Evolutionary conservation across 148 eudicot genomes (phyloP).

Genomic region (Camellia granthamiana): DNA sequence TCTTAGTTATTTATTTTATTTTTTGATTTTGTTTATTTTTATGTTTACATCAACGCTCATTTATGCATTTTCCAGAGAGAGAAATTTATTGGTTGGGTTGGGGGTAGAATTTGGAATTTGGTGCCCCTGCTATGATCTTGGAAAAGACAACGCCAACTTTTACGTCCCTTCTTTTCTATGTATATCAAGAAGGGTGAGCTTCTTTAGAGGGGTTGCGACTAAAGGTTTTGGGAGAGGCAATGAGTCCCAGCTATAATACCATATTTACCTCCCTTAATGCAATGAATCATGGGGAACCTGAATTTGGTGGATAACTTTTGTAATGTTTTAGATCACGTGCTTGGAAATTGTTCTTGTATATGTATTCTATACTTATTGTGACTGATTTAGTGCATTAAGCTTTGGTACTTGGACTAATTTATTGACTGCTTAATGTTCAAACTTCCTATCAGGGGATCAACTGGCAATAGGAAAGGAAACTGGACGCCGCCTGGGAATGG

Average conservation of each 20-base stretch:
- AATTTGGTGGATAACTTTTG: background rate
- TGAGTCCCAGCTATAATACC: background rate
- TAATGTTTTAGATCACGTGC: background rate
- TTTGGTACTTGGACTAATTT: background rate
- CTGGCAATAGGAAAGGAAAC: constrained; percentile 98
- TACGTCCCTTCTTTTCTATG: background rate
- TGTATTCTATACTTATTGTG: background rate
- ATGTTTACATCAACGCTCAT: background rate
- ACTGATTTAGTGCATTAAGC: background rate
- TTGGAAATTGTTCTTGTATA: background rate
- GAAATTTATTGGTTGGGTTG: background rate
- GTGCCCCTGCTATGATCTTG: background rate
- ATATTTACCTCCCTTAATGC: background rate
- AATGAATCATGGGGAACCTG: background rate
- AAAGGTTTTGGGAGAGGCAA: background rate
- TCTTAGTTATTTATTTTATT: background rate
- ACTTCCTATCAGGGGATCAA: constrained; percentile 70
- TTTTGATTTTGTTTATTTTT: background rate
- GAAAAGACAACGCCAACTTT: background rate
- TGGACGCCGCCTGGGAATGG: constrained; percentile 98
- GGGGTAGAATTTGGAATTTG: background rate
- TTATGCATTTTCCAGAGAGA: background rate
- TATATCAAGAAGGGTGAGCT: background rate
- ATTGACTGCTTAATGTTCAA: constrained; percentile 15
- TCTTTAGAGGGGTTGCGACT: background rate